Percentiles rank a stretch among this genome's conserved stretches.
phyloP scores from a whole-genome alignment of 2,329 filamentous ascomycete species.

The Fusarium sp. region DNA sequence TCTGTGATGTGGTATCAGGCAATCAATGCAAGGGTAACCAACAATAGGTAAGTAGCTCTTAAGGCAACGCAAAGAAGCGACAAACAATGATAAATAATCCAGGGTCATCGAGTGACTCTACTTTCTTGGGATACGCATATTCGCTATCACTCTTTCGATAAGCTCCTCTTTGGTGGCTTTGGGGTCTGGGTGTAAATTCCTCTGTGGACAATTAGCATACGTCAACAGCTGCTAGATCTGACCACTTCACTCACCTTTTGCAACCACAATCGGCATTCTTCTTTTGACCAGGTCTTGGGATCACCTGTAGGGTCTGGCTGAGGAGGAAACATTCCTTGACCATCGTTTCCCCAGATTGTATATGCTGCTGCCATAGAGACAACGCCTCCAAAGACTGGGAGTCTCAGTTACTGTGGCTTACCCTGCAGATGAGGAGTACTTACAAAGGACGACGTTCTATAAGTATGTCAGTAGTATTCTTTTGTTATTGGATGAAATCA shows the following conservation, averaged over 20 bases:
- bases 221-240: neutral
- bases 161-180: slow-evolving; percentile 61
- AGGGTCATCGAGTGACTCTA: slow-evolving; percentile 14
- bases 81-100: neutral
- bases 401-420: slow-evolving; percentile 27
- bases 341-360: slow-evolving; percentile 79
- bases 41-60: neutral
- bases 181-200: slow-evolving; percentile 61
- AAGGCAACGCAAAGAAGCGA: neutral
- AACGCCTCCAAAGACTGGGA: slow-evolving; percentile 35
- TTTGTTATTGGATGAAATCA: rapidly evolving
- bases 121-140: slow-evolving; percentile 59
- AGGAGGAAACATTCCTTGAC: slow-evolving; percentile 80
- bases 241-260: slow-evolving; percentile 70
- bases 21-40: slow-evolving; percentile 6
- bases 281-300: slow-evolving; percentile 77
- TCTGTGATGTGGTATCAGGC: slow-evolving; percentile 19
- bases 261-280: slow-evolving; percentile 86
- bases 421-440: slow-evolving; percentile 40
- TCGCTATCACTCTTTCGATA: slow-evolving; percentile 61
- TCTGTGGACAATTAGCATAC: slow-evolving; percentile 48
- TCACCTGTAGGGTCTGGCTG: slow-evolving; percentile 82
- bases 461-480: slow-evolving; percentile 5
- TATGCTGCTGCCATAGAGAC: slow-evolving; percentile 70
- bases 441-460: slow-evolving; percentile 79